Evolutionary conservation across 345 rosid species (phyloP).

Genomic region (Citrus trifoliata): DNA sequence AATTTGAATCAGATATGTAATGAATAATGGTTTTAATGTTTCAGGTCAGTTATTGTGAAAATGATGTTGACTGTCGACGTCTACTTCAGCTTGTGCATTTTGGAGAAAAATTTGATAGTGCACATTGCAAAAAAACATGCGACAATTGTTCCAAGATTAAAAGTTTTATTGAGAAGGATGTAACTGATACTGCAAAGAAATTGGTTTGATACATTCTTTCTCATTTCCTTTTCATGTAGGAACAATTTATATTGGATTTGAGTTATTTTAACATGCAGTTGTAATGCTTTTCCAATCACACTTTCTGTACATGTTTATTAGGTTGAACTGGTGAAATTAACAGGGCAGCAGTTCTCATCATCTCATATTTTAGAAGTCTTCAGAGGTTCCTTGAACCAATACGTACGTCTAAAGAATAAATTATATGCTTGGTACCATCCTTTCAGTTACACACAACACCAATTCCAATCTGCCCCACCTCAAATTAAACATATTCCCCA

Average conservation of each 20-base stretch:
- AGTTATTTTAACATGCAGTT: neutral
- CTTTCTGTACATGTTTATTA: constrained; percentile 23
- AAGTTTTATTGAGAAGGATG: constrained; percentile 77
- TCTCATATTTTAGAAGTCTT: constrained; percentile 89
- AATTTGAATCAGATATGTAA: neutral
- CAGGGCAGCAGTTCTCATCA: constrained; percentile 77
- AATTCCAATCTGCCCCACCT: too few species aligned
- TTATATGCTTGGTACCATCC: neutral
- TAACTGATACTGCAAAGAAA: constrained; percentile 75
- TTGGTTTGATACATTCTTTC: constrained; percentile 48
- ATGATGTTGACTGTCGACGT: constrained; percentile 94
- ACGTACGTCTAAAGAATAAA: constrained; percentile 39
- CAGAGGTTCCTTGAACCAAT: constrained; percentile 90
- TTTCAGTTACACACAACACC: too few species aligned
- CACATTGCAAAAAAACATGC: constrained; percentile 76
- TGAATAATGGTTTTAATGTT: constrained; percentile 21
- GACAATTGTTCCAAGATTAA: constrained; percentile 78
- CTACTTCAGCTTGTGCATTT: constrained; percentile 85
- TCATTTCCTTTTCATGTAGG: constrained; percentile 3
- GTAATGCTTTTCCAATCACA: constrained; percentile 6
- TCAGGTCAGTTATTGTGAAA: constrained; percentile 95
- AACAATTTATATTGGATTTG: neutral
- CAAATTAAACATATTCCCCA: too few species aligned
- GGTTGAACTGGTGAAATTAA: constrained; percentile 87
- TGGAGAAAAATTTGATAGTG: constrained; percentile 81